Evolutionary conservation across 1,284 basidiomycete species (phyloP).

Genomic region (Lentinula novae-zelandiae): DNA sequence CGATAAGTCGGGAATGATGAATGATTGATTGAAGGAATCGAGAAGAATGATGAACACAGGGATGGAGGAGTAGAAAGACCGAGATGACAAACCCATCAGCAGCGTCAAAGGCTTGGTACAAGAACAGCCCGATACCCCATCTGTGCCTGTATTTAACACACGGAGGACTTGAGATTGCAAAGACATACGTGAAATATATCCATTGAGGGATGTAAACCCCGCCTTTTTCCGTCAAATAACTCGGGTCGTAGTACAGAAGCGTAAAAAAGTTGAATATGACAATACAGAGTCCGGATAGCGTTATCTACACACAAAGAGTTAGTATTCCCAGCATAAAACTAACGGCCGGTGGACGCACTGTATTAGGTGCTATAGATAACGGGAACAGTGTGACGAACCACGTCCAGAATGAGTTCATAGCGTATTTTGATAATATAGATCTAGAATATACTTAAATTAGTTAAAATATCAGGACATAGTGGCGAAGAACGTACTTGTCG

Average conservation of each 20-base stretch:
- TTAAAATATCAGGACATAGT: neutral
- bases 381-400: slow-evolving; percentile 94
- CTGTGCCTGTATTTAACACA: slow-evolving; percentile 30
- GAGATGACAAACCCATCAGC: slow-evolving; percentile 69
- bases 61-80: neutral
- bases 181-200: slow-evolving; percentile 76
- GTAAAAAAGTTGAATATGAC: slow-evolving; percentile 86
- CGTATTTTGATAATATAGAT: slow-evolving; percentile 73
- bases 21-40: too few species aligned
- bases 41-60: too few species aligned
- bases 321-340: neutral
- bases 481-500: slow-evolving; percentile 53
- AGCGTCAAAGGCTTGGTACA: slow-evolving; percentile 89
- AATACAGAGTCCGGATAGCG: slow-evolving; percentile 77
- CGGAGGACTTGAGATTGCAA: neutral
- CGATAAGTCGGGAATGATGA: too few species aligned
- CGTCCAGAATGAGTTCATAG: slow-evolving; percentile 92
- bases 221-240: slow-evolving; percentile 66
- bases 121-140: slow-evolving; percentile 88
- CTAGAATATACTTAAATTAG: slow-evolving; percentile 30
- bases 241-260: slow-evolving; percentile 78
- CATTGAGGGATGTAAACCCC: slow-evolving; percentile 64
- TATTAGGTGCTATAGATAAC: slow-evolving; percentile 85
- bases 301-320: slow-evolving; percentile 51
- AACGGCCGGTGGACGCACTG: slow-evolving; percentile 45